Evolutionary conservation across 1,139 yeast species (phyloP), one percentile per base, ranked within the genome.

Genomic region (Sugiyamaella sp.): DNA sequence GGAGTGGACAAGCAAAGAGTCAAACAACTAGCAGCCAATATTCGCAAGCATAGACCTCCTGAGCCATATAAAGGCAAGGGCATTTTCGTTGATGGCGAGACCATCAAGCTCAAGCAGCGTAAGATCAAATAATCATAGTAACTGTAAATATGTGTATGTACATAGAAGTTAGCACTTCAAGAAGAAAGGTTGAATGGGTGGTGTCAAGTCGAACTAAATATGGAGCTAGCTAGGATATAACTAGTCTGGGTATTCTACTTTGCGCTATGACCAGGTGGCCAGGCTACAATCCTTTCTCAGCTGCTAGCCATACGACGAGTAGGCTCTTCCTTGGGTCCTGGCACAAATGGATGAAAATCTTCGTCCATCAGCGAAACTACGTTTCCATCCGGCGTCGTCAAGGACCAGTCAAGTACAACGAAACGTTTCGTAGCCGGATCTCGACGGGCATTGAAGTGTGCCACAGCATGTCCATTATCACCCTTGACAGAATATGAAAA

Each of bases 11-110:
- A 89, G 71, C 97, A 91, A 71, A 85, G 85, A 67, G 93, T 95
- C 40, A 86, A 84, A 66, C 79, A 86, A 57, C 88, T 89, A 71
- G 99, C 99, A 17, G 96, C 97, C 19, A 81, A 83, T 55, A 80
- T 95, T 62, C 84, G 99, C 71, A 83, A 82, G 64, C 82, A 82
- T 76, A 88, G 89, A 71, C 95, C 95, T 58, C 99, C 99, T 39
- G 99, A 95, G 74, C 97, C 98, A 39, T 95, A 95, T 72, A 95
- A 95, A 74, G 99, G 99, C 68, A 95, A 95, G 62, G 99, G 99
- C 66, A 87, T 95, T 53, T 95, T 86, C 68, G 86, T 95, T 52
- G 89, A 91, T 71, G 86, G 84, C 66, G 98, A 93, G 74, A 90
- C 95, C 51, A 86, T 93, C 70, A 86, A 83, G 70, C 79, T 91